Evolutionary conservation across 2,329 filamentous ascomycete genomes (phyloP).

Genomic region (Cercospora zeina): DNA sequence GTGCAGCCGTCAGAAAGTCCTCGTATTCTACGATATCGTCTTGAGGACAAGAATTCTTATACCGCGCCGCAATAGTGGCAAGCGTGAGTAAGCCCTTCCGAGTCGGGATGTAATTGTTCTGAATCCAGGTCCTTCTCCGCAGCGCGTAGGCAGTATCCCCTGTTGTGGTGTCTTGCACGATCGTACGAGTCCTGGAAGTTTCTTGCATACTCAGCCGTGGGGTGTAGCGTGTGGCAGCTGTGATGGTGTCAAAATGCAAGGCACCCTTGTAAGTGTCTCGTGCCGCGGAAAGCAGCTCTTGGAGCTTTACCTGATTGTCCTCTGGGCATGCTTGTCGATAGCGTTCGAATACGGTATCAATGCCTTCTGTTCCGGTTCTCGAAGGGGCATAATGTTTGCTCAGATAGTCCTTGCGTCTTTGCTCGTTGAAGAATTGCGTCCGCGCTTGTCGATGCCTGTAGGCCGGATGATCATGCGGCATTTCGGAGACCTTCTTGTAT

Average conservation of each 20-base stretch:
- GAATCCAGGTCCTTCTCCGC: not conserved
- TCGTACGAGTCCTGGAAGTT: not conserved
- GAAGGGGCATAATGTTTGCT: not conserved
- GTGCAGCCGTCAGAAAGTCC: constrained; percentile 1
- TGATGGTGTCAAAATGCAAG: constrained; percentile 2
- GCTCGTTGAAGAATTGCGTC: constrained; percentile 10
- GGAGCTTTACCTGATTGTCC: constrained; percentile 8
- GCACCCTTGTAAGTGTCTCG: not conserved
- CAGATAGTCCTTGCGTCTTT: constrained; percentile 9
- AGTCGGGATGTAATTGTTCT: not conserved
- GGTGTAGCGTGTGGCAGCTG: constrained; percentile 6
- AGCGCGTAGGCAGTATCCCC: not conserved
- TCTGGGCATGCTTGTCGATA: constrained; percentile 9
- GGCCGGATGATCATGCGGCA: not conserved
- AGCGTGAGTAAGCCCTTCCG: not conserved
- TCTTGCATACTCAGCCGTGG: not conserved
- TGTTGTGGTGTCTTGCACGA: not conserved
- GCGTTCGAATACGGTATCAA: not conserved
- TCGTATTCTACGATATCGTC: constrained; percentile 6
- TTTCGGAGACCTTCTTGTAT: not conserved
- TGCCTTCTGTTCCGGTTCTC: not conserved
- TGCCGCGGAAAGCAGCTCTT: constrained; percentile 11
- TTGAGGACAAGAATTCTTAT: constrained; percentile 1
- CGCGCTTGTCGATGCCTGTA: constrained; percentile 10
- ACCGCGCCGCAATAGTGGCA: constrained; percentile 6